Evolutionary conservation across 257 asterid genomes (phyloP), one percentile per base, ranked within the genome.

Genomic region (Solanum chmielewskii): DNA sequence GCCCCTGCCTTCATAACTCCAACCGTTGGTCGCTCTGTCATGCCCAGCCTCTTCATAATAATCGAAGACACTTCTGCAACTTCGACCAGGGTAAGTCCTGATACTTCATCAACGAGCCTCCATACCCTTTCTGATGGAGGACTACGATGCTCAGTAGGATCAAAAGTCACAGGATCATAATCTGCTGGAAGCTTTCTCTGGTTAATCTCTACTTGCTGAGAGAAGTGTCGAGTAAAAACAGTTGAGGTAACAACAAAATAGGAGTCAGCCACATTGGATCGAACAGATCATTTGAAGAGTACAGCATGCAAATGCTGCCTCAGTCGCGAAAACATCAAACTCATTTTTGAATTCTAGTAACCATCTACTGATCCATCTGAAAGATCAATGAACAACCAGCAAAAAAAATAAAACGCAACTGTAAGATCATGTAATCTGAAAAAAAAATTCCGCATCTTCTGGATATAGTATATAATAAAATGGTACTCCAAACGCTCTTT

Each of bases 101-200:
- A 86, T 49, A 95, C 89, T 85, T 94, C 99, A 87, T 96, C 98
- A 27, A 95, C 97, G 9, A 96, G 98, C 87, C 89, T 93, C 98
- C 98, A 93, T 16, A 96, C 97, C 86, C 95, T 89, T 60, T 92
- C 96, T 1, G 95, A 87, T 29, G 99, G 98, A 83, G 98, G 97
- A 86, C 98, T 94, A 6, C 95, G 96, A 88, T 94, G 96, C 92
- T 94, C 97, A 2, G 96, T 91, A 45, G 99, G 96, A 87, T 96
- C 96, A 76, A 95, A 96, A 74, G 90, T 92, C 13, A 92, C 89
- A 20, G 95, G 96, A 84, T 95, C 95, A 82, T 96, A 96, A 91
- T 96, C 98, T 7, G 98, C 93, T 18, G 98, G 98, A 82, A 96
- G 99, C 90, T 93, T 90, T 88, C 96, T 91, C 86, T 91, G 98